Conservation (phyloP, 2,329 filamentous ascomycete species). For the Scedosporium aurantiacum region DNA sequence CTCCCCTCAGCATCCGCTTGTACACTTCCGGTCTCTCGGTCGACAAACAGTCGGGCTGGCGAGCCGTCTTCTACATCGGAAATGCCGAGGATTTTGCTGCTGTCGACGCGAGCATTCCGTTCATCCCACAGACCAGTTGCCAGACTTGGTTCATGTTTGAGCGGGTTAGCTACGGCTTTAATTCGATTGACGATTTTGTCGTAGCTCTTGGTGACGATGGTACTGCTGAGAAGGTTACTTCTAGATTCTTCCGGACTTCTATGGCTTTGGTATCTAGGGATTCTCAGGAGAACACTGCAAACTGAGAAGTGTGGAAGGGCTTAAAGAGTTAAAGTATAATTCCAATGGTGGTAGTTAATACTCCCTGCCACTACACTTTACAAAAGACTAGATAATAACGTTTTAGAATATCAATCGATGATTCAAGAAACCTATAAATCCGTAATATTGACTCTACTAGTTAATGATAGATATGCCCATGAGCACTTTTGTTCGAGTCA, state of each 20-base stretch:
- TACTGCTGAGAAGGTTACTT: background rate
- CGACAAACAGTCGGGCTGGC: conserved; percentile 19
- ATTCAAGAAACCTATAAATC: background rate
- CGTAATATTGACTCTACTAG: too few relatives aligned
- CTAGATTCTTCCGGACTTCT: background rate
- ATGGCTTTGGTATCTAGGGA: background rate
- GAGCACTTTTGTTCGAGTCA: too few relatives aligned
- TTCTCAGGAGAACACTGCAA: background rate
- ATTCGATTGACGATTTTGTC: conserved; percentile 3
- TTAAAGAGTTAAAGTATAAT: too few relatives aligned
- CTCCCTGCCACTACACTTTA: background rate
- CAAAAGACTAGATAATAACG: background rate
- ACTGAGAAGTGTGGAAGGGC: background rate
- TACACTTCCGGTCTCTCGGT: conserved; percentile 18
- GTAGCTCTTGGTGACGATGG: background rate
- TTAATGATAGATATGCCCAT: too few relatives aligned
- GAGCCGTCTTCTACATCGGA: conserved; percentile 18
- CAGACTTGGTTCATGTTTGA: conserved; percentile 1
- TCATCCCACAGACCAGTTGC: background rate
- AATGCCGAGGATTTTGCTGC: background rate
- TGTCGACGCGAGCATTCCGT: background rate
- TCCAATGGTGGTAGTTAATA: too few relatives aligned
- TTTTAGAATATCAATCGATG: background rate
- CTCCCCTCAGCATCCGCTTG: conserved; percentile 16
- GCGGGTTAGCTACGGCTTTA: background rate